These are phyloP conservation scores for Heracleum sosnowskyi DNA, from an alignment of 129 eudicot genomes.

Conservation along the genomic window DNA sequence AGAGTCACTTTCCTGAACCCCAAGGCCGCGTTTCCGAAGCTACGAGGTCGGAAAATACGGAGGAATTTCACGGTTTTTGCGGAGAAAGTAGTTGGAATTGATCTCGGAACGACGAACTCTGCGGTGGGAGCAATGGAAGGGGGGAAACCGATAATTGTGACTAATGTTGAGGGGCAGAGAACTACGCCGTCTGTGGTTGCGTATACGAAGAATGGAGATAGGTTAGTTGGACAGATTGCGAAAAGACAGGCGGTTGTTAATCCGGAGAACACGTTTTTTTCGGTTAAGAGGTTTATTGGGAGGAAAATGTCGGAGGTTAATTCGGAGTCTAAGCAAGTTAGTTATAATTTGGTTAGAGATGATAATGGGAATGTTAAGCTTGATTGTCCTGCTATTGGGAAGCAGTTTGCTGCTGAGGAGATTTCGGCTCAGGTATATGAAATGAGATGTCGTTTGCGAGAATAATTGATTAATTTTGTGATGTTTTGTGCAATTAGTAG, in stretches of 20 bases:
- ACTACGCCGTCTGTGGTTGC: constrained; percentile 98
- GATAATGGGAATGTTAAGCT: constrained; percentile 95
- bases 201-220: constrained; percentile 75
- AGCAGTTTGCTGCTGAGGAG: constrained; percentile 91
- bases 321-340: constrained; percentile 88
- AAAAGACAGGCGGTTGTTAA: constrained; percentile 96
- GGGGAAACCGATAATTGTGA: constrained; percentile 82
- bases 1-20: constrained; percentile 26
- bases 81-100: constrained; percentile 93
- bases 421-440: constrained; percentile 79
- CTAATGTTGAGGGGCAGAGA: constrained; percentile 88
- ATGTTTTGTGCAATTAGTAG: too few species aligned
- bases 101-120: constrained; percentile 84
- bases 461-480: too few species aligned
- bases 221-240: constrained; percentile 92
- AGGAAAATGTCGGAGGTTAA: constrained; percentile 96
- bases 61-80: constrained; percentile 39
- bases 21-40: constrained; percentile 22
- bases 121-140: constrained; percentile 99
- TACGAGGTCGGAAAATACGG: background rate
- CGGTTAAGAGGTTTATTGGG: constrained; percentile 93
- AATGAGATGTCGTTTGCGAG: too few species aligned
- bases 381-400: constrained; percentile 93
- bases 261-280: constrained; percentile 81
- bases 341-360: constrained; percentile 77